These are phyloP conservation scores for Thelonectria olida DNA, from an alignment of 2,329 filamentous ascomycete genomes.

Conservation along the genomic window DNA sequence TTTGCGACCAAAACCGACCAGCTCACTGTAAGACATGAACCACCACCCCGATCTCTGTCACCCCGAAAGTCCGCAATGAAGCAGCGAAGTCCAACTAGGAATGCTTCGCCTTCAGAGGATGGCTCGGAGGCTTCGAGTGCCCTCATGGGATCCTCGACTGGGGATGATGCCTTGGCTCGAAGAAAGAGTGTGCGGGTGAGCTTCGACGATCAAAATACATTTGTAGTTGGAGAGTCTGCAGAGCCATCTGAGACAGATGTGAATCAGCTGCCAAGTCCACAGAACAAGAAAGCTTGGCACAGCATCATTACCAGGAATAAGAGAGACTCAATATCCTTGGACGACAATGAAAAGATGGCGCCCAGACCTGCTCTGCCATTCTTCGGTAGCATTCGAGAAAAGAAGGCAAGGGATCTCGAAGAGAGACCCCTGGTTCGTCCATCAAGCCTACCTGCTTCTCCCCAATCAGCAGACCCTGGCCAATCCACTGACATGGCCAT, in stretches of 20 bases:
- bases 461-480: conserved; percentile 47
- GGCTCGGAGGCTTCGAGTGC: conserved; percentile 55
- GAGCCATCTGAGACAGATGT: conserved; percentile 50
- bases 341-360: conserved; percentile 77
- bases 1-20: conserved; percentile 69
- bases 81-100: conserved; percentile 62
- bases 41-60: conserved; percentile 75
- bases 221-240: conserved; percentile 61
- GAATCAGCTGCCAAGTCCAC: conserved; percentile 44
- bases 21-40: conserved; percentile 70
- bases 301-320: conserved; percentile 56
- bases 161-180: conserved; percentile 53
- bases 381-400: conserved; percentile 78
- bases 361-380: conserved; percentile 78
- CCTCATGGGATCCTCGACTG: conserved; percentile 33
- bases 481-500: conserved; percentile 69
- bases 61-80: conserved; percentile 83
- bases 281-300: conserved; percentile 61
- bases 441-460: conserved; percentile 23
- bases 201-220: conserved; percentile 75
- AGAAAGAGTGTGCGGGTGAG: conserved; percentile 80
- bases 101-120: conserved; percentile 60
- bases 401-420: conserved; percentile 61
- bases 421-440: conserved; percentile 69
- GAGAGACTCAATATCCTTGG: conserved; percentile 55